These are phyloP conservation scores for Malassezia furfur DNA, from an alignment of 1,284 basidiomycete genomes.

Conservation along the genomic window DNA sequence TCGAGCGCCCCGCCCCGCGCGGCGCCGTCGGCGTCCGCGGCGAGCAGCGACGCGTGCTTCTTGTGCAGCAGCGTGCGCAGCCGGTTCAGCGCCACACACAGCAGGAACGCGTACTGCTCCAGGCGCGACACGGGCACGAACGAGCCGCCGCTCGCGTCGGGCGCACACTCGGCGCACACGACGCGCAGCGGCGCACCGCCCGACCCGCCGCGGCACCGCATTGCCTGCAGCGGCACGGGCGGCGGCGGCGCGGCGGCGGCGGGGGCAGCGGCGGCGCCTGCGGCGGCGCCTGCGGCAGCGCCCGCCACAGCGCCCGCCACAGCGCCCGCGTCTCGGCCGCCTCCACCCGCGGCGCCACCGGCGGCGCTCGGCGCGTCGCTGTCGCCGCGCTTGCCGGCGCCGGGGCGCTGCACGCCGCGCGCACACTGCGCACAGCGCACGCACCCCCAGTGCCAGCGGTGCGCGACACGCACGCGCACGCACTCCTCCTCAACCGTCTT, in stretches of 20 bases:
- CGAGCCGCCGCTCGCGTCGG: slow-evolving; percentile 19
- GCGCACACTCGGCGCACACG: slow-evolving; percentile 63
- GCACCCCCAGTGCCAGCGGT: slow-evolving; percentile 91
- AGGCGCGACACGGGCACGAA: slow-evolving; percentile 85
- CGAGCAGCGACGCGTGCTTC: slow-evolving; percentile 55
- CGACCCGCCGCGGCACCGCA: background rate
- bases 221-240: background rate
- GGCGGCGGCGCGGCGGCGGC: too few species aligned
- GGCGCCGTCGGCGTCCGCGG: background rate
- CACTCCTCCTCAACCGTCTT: slow-evolving; percentile 95
- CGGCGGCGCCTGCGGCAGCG: too few species aligned
- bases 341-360: too few species aligned
- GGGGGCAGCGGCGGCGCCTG: too few species aligned
- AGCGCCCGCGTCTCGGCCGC: too few species aligned
- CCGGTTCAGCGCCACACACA: slow-evolving; percentile 87
- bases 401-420: slow-evolving; percentile 14
- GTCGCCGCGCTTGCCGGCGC: too few species aligned
- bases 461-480: slow-evolving; percentile 78
- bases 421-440: slow-evolving; percentile 70
- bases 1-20: background rate
- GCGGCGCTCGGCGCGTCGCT: too few species aligned
- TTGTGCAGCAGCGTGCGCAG: slow-evolving; percentile 83
- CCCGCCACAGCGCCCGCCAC: background rate
- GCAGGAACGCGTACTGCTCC: slow-evolving; percentile 93
- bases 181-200: background rate